These are phyloP conservation scores for Euphrasia arctica DNA, from an alignment of 305 asterid genomes.

Conservation along the genomic window DNA sequence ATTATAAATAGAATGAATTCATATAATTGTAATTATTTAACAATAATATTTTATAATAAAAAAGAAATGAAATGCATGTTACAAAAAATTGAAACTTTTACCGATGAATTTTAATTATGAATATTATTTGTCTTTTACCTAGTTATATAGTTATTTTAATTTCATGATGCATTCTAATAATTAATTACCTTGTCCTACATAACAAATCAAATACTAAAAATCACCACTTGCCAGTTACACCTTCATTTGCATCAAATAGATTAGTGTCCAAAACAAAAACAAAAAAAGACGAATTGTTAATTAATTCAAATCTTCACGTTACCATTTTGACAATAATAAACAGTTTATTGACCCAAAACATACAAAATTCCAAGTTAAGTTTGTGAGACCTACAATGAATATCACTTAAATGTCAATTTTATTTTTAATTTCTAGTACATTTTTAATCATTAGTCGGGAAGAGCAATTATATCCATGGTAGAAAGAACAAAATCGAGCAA, in stretches of 20 bases:
- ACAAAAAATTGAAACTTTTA: too few relatives aligned
- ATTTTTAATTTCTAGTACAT: too few relatives aligned
- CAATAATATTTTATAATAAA: too few relatives aligned
- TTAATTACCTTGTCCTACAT: neutral
- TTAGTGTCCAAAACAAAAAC: neutral
- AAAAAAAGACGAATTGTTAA: neutral
- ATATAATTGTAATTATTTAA: too few relatives aligned
- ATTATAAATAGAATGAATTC: too few relatives aligned
- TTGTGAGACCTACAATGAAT: too few relatives aligned
- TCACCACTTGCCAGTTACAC: neutral
- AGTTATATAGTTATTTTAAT: too few relatives aligned
- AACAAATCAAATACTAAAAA: conserved; percentile 1
- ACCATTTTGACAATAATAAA: conserved; percentile 1
- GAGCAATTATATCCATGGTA: too few relatives aligned
- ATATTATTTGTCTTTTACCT: neutral
- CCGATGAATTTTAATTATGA: neutral
- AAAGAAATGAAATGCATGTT: too few relatives aligned
- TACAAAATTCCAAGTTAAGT: neutral
- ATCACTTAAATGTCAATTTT: too few relatives aligned
- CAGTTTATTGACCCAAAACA: neutral
- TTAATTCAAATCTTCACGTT: neutral
- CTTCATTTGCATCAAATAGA: neutral
- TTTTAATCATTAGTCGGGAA: too few relatives aligned
- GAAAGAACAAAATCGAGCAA: too few relatives aligned
- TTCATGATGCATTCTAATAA: neutral